These are phyloP conservation scores for Orychophragmus violaceus DNA, from an alignment of 345 rosid species.

Conservation along the genomic window DNA sequence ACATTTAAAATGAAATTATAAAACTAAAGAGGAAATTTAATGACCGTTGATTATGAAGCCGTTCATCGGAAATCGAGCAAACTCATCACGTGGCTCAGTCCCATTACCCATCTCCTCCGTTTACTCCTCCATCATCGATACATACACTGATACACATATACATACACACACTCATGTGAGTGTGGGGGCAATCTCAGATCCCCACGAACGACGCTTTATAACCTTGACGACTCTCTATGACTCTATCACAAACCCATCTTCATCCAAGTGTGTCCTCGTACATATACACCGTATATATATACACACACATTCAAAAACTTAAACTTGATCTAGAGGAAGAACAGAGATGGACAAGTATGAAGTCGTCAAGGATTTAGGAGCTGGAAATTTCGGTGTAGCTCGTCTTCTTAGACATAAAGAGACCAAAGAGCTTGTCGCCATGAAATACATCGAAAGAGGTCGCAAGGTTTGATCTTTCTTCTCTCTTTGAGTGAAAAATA, in stretches of 20 bases:
- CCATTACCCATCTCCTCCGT: constrained; percentile 28
- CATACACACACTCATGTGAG: constrained; percentile 5
- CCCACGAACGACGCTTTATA: constrained; percentile 24
- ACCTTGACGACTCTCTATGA: neutral
- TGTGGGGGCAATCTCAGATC: constrained; percentile 19
- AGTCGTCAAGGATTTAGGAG: constrained; percentile 79
- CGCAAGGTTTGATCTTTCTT: constrained; percentile 49
- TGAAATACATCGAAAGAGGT: constrained; percentile 94
- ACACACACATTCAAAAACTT: neutral
- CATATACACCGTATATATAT: neutral
- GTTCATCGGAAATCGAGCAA: constrained; percentile 18
- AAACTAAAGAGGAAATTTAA: neutral
- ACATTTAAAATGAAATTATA: too few species aligned
- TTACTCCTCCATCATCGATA: constrained; percentile 25
- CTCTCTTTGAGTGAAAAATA: neutral
- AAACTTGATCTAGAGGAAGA: neutral
- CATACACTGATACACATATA: neutral
- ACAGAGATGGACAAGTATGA: constrained; percentile 74
- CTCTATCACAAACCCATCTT: neutral
- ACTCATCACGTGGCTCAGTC: constrained; percentile 24
- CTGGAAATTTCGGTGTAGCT: constrained; percentile 91
- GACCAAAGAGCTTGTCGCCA: constrained; percentile 75
- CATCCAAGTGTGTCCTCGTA: constrained; percentile 4
- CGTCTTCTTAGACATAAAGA: constrained; percentile 82
- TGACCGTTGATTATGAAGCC: constrained; percentile 21